Conservation (phyloP, 306 rosid species). For the Myrica gale region DNA sequence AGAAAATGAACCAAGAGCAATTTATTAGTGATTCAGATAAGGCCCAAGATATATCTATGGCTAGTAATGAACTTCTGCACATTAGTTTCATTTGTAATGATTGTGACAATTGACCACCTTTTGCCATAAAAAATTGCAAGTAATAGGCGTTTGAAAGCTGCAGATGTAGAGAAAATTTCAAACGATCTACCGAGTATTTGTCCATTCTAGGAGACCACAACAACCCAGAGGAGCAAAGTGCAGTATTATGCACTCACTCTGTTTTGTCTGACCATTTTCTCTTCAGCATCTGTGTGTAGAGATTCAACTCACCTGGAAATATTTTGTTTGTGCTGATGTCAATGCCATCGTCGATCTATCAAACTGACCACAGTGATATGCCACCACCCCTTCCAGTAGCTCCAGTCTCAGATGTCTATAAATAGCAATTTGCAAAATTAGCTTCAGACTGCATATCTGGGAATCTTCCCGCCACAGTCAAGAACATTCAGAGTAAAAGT, state of each 20-base stretch:
- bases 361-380: constrained; percentile 71
- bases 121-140: not conserved
- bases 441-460: constrained; percentile 14
- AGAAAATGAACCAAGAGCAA: not conserved
- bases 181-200: too few species aligned
- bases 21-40: not conserved
- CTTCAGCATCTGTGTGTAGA: not conserved
- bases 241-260: not conserved
- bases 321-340: constrained; percentile 61
- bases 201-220: not conserved
- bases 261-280: not conserved
- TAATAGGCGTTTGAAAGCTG: not conserved
- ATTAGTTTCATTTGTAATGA: not conserved
- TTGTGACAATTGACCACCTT: not conserved
- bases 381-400: constrained; percentile 91
- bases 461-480: not conserved
- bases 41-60: not conserved
- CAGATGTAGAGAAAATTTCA: not conserved
- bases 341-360: constrained; percentile 62
- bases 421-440: constrained; percentile 19
- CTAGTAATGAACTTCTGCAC: not conserved
- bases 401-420: constrained; percentile 79
- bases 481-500: constrained; percentile 10
- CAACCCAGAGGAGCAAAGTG: not conserved
- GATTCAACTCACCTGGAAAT: constrained; percentile 47